Percentiles rank a stretch among this genome's conserved stretches.
These are phyloP conservation scores for Periconia macrospinosa DNA, from an alignment of 2,329 filamentous ascomycete species.

Conservation along the genomic window DNA sequence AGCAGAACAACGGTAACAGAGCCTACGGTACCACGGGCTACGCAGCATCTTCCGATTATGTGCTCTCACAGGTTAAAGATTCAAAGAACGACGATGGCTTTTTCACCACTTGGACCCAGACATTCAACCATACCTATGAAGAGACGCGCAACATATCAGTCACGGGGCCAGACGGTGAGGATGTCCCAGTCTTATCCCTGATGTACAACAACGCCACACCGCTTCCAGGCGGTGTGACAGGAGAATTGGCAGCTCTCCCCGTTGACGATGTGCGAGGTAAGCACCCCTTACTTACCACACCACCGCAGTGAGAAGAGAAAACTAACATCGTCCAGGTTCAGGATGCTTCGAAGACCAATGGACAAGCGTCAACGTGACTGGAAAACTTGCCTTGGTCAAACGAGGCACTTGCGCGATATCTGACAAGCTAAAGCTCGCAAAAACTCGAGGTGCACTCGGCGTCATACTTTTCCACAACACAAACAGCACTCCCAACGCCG, in stretches of 20 bases:
- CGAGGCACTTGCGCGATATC: slow-evolving; percentile 1
- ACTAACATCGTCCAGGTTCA: not conserved
- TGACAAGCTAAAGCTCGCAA: slow-evolving; percentile 3
- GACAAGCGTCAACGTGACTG: slow-evolving; percentile 5
- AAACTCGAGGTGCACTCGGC: not conserved
- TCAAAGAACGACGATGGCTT: not conserved
- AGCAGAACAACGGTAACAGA: slow-evolving; percentile 3
- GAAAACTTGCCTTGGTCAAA: slow-evolving; percentile 2
- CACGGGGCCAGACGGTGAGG: slow-evolving; percentile 1
- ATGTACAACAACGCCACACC: slow-evolving; percentile 4
- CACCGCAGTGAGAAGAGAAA: not conserved
- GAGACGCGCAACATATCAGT: slow-evolving; percentile 2
- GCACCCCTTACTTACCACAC: not conserved
- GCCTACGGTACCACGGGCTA: slow-evolving; percentile 3
- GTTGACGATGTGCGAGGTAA: not conserved
- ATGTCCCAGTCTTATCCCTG: not conserved
- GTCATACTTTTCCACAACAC: slow-evolving; percentile 6
- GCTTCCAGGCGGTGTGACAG: slow-evolving; percentile 4
- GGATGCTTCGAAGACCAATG: slow-evolving; percentile 3
- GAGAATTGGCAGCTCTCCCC: not conserved
- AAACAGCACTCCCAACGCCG: slow-evolving; percentile 5
- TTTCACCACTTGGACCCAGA: slow-evolving; percentile 1
- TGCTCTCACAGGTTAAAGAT: not conserved
- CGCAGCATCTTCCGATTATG: slow-evolving; percentile 1
- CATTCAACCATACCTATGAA: slow-evolving; percentile 5